Evolutionary conservation across 164 flowering plant genomes (phyloP).

Genomic region (Chimonanthus salicifolius): DNA sequence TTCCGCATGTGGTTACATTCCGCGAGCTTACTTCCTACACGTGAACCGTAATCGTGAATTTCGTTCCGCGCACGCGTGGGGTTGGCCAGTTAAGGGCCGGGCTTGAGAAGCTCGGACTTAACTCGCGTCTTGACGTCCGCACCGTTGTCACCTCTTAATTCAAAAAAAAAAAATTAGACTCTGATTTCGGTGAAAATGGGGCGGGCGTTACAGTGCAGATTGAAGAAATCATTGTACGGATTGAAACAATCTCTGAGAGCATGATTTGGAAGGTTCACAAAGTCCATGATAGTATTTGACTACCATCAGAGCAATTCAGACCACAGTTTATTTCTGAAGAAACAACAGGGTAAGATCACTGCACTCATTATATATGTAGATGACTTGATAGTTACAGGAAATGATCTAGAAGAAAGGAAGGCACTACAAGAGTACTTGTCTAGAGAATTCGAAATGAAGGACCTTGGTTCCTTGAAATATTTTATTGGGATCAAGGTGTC

Average conservation of each 20-base stretch:
- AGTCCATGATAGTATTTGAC: neutral
- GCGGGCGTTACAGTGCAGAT: no score
- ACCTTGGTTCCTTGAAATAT: neutral
- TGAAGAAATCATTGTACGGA: no score
- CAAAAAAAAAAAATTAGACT: no score
- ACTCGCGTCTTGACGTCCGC: no score
- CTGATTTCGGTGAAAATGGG: no score
- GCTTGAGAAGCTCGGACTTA: no score
- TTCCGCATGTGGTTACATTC: no score
- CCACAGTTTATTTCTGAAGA: neutral
- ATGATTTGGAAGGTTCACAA: neutral
- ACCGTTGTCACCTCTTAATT: no score
- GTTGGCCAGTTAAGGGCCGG: no score
- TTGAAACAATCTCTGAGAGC: neutral
- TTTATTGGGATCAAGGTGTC: neutral
- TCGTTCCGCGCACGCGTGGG: no score
- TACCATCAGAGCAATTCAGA: constrained; percentile 1
- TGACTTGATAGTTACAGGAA: neutral
- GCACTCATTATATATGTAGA: neutral
- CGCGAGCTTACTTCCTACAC: no score
- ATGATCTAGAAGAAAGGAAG: neutral
- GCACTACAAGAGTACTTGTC: neutral
- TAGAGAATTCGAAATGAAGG: neutral
- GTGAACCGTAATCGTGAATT: no score
- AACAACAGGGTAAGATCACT: neutral